These are phyloP conservation scores for Diaporthe velutina DNA, from an alignment of 2,329 filamentous ascomycete genomes.

Conservation along the genomic window DNA sequence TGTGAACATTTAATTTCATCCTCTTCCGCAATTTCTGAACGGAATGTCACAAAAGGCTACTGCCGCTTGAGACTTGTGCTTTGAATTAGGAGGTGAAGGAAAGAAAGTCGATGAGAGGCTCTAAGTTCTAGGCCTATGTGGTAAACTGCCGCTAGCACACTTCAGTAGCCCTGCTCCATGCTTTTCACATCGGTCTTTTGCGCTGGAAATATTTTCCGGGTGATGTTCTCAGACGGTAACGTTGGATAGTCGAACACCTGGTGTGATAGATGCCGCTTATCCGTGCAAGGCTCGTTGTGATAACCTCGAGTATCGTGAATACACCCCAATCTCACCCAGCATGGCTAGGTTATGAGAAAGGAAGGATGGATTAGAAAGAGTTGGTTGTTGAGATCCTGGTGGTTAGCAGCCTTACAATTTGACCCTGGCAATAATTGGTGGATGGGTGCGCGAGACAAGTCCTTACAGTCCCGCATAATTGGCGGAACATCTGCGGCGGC, in stretches of 20 bases:
- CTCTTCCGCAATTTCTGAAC: too few relatives aligned
- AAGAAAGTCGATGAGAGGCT: neutral
- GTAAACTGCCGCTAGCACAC: neutral
- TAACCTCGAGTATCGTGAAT: too few relatives aligned
- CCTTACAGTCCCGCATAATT: conserved; percentile 4
- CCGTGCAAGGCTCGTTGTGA: neutral
- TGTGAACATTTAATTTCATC: too few relatives aligned
- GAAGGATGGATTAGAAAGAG: too few relatives aligned
- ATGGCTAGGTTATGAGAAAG: too few relatives aligned
- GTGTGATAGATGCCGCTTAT: neutral
- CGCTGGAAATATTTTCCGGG: neutral
- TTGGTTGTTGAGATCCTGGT: neutral
- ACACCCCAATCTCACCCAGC: neutral
- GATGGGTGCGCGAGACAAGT: neutral
- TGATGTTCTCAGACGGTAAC: neutral
- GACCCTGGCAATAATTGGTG: conserved; percentile 17
- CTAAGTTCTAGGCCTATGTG: neutral
- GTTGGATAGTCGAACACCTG: neutral
- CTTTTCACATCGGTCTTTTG: neutral
- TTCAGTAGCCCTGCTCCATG: neutral
- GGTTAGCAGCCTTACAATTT: conserved; percentile 5
- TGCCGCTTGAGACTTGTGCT: too few relatives aligned
- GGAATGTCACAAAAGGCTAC: too few relatives aligned
- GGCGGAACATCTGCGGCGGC: conserved; percentile 20
- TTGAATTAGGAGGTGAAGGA: too few relatives aligned